Evolutionary conservation across 169 alveolate genomes (phyloP).

Genomic region (Plasmodium vivax): DNA sequence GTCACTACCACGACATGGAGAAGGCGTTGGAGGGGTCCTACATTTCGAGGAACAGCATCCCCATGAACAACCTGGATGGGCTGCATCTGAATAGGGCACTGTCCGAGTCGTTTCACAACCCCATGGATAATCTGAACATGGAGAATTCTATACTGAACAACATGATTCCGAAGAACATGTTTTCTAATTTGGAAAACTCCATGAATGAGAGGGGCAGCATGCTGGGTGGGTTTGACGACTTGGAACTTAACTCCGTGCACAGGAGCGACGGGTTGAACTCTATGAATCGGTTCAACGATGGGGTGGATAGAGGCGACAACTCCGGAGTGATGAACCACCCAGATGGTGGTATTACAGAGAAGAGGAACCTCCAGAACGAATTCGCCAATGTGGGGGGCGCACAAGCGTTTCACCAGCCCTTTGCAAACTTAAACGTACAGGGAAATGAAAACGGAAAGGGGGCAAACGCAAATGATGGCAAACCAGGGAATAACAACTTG

Average conservation of each 20-base stretch:
- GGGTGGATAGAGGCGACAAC: background rate
- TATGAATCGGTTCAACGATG: slow-evolving; percentile 6
- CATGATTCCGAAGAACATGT: slow-evolving; percentile 71
- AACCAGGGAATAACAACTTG: background rate
- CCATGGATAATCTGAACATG: slow-evolving; percentile 53
- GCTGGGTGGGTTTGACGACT: slow-evolving; percentile 35
- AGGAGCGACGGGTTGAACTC: slow-evolving; percentile 9
- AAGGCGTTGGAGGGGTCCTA: slow-evolving; percentile 53
- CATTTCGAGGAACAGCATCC: slow-evolving; percentile 65
- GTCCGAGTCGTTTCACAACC: slow-evolving; percentile 50
- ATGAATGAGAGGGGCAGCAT: slow-evolving; percentile 35
- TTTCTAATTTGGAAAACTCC: slow-evolving; percentile 38
- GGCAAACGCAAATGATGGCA: background rate
- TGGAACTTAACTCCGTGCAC: slow-evolving; percentile 36
- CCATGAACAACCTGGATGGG: slow-evolving; percentile 37
- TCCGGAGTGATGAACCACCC: background rate
- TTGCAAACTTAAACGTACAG: background rate
- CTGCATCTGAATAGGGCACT: slow-evolving; percentile 25
- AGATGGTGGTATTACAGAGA: background rate
- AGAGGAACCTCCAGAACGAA: background rate
- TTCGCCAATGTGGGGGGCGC: background rate
- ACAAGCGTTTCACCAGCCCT: slow-evolving; percentile 7
- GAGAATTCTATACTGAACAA: slow-evolving; percentile 64
- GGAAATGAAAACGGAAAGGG: slow-evolving; percentile 1
- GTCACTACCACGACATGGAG: slow-evolving; percentile 30